Base-by-base conservation (phyloP, 148 eudicot species). In the Cornus controversa region DNA sequence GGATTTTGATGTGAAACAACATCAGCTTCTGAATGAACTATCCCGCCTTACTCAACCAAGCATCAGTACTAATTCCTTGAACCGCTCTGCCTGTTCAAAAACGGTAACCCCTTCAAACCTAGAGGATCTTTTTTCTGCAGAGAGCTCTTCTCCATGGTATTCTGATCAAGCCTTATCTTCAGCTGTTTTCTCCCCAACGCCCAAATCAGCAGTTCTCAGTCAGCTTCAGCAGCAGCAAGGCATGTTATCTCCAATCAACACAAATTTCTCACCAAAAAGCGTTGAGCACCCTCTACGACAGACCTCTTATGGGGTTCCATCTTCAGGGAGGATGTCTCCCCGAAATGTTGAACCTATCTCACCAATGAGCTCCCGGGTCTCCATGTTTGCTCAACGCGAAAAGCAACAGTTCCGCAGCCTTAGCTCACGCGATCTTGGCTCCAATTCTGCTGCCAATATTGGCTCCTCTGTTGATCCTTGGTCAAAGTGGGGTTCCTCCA, bases 261-360 rank as follows among this genome's bases (percentile, higher is more conserved):
- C 90, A 5, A 81, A 82, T 58, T 88, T 87, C 75, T 86, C 94
- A 7, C 94, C 91, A 22, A 90, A 84, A 66, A 76, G 79, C 11
- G 75, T 78, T 6, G 91, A 92, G 36, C 88, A 87, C 71, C 64
- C 90, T 50, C 66, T 80, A 27, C 36, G 85, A 79, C 87, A 86
- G 73, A 80, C 82, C 26, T 75, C 88, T 9, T 85, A 70, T 23
- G 83, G 80, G 4, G 80, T 66, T 26, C 81, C 84, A 77, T 85
- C 88, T 34, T 69, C 89, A 0, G 91, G 93, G 27, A 86, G 88
- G 67, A 88, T 88, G 92, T 90, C 97, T 60, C 94, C 97, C n/a
- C 84, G 89, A 69, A 78, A 73, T 10, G 74, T 89, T 69, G 97
- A 90, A 28, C 91, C 97, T 31, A 81, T 86, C 66, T 92, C 97